Conservation (phyloP, 169 alveolate genomes). For the Cryptosporidium meleagridis region DNA sequence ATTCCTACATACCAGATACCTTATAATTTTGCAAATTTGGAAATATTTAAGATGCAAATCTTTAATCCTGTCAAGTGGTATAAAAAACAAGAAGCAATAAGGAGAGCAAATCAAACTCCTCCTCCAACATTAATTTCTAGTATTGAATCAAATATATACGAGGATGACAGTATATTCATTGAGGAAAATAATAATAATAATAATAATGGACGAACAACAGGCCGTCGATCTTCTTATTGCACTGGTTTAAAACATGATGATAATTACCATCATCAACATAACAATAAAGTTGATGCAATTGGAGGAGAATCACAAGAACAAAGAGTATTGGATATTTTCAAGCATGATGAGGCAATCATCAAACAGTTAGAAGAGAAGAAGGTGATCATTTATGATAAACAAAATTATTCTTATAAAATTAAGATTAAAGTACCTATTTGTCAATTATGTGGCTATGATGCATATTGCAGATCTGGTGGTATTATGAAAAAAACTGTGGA, state of each 20-base stretch:
- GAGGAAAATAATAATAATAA: background rate
- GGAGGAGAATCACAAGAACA: background rate
- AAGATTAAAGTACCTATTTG: slow-evolving; percentile 60
- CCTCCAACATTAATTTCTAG: slow-evolving; percentile 18
- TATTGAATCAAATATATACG: background rate
- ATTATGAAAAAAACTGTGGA: slow-evolving; percentile 65
- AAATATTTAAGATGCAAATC: slow-evolving; percentile 21
- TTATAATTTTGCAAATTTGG: slow-evolving; percentile 47
- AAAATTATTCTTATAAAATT: background rate
- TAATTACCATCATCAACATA: background rate
- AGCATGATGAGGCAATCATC: slow-evolving; percentile 6
- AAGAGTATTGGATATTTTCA: background rate
- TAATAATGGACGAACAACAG: background rate
- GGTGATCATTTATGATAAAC: background rate
- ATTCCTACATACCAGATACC: slow-evolving; percentile 36
- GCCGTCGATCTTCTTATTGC: background rate
- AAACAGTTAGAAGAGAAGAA: background rate
- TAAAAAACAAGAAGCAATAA: background rate
- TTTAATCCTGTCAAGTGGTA: slow-evolving; percentile 59
- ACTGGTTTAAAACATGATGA: background rate
- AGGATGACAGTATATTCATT: background rate
- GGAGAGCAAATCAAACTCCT: slow-evolving; percentile 47
- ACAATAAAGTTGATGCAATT: too few species aligned
- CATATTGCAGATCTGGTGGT: slow-evolving; percentile 65
- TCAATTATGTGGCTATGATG: slow-evolving; percentile 66